Evolutionary conservation across 768 basidiomycete genomes (phyloP).

Genomic region (Pisolithus orientalis): DNA sequence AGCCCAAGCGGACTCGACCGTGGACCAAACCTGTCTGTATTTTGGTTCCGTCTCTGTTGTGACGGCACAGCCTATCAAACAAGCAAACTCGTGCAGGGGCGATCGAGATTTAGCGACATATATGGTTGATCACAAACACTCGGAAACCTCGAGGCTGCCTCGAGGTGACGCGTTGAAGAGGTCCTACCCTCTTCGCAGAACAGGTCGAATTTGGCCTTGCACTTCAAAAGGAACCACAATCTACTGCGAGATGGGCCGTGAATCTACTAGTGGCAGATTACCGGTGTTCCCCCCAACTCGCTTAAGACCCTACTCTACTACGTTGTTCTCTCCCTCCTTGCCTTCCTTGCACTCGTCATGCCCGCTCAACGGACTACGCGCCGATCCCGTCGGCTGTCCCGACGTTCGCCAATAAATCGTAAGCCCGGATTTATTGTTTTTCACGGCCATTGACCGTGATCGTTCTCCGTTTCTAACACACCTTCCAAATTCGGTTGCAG

Average conservation of each 20-base stretch:
- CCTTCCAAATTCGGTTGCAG: conserved; percentile 27
- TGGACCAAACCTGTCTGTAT: background rate
- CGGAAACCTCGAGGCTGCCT: conserved; percentile 31
- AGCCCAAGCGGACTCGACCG: background rate
- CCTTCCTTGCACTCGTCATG: conserved; percentile 18
- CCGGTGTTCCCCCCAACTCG: conserved; percentile 8
- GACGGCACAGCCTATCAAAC: background rate
- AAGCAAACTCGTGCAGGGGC: background rate
- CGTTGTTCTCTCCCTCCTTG: conserved; percentile 1
- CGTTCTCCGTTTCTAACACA: conserved; percentile 26
- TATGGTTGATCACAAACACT: conserved; percentile 18
- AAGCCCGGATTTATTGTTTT: conserved; percentile 14
- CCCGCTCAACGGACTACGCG: conserved; percentile 29
- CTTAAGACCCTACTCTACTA: conserved; percentile 8
- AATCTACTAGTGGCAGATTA: conserved; percentile 1
- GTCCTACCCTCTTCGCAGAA: conserved; percentile 14
- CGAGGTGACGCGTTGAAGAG: conserved; percentile 36
- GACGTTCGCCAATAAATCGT: conserved; percentile 31
- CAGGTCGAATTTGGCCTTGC: conserved; percentile 13
- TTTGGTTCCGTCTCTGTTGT: background rate
- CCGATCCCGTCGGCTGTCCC: conserved; percentile 40
- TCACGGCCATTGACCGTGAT: background rate
- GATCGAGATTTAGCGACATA: conserved; percentile 24
- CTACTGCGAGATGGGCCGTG: conserved; percentile 4
- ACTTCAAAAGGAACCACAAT: conserved; percentile 25